These are phyloP conservation scores for Beta macrorhiza DNA, from an alignment of 179 eudicot species.

Conservation along the genomic window DNA sequence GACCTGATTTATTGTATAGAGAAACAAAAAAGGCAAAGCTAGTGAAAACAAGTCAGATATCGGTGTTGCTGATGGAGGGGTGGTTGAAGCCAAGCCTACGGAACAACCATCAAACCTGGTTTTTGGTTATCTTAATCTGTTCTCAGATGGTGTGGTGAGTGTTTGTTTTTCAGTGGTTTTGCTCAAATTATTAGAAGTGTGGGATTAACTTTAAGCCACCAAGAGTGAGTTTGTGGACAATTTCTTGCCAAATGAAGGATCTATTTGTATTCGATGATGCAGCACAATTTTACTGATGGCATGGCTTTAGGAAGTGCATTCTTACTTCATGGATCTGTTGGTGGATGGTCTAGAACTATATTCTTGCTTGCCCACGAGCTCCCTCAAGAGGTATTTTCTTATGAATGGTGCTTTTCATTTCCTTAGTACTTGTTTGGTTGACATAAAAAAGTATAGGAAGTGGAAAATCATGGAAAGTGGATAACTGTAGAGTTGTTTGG, in stretches of 20 bases:
- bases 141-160: conserved; percentile 93
- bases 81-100: conserved; percentile 35
- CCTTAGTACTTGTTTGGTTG: neutral
- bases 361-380: conserved; percentile 92
- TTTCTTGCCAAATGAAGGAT: neutral
- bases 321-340: conserved; percentile 92
- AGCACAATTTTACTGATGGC: conserved; percentile 93
- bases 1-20: conserved; percentile 27
- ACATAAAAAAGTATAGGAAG: no score
- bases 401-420: neutral
- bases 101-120: conserved; percentile 68
- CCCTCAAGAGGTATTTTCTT: conserved; percentile 79
- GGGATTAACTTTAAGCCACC: neutral
- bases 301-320: conserved; percentile 94
- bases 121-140: conserved; percentile 92
- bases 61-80: conserved; percentile 39
- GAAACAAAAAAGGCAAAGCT: conserved; percentile 29
- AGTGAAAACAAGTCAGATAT: conserved; percentile 37
- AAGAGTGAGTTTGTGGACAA: neutral
- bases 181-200: neutral
- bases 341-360: conserved; percentile 84
- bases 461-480: no score
- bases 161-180: neutral
- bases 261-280: conserved; percentile 28
- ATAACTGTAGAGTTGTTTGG: no score